Evolutionary conservation across 352 stramenopile species (phyloP).

Genomic region (Phytophthora boehmeriae): DNA sequence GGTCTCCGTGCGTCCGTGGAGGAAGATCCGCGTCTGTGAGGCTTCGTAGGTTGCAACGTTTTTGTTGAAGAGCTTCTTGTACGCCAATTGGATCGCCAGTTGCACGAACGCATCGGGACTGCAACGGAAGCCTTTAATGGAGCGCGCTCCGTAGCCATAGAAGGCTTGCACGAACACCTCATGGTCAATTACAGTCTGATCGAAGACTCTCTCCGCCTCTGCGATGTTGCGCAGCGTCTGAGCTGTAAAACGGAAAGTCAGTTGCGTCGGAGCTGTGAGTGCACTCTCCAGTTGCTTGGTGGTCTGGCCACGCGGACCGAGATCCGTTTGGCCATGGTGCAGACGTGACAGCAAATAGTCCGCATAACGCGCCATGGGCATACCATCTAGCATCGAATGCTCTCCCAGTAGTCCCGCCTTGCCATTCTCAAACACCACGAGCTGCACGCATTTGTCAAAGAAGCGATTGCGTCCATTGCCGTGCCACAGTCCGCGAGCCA

Average conservation of each 20-base stretch:
- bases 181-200: conserved; percentile 83
- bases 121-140: conserved; percentile 91
- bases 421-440: conserved; percentile 96
- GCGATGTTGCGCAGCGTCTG: conserved; percentile 55
- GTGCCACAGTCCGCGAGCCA: conserved; percentile 76
- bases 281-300: conserved; percentile 40
- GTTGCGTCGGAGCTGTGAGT: conserved; percentile 38
- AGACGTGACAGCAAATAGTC: conserved; percentile 70
- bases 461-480: conserved; percentile 94
- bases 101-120: conserved; percentile 96
- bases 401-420: conserved; percentile 94
- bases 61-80: conserved; percentile 71
- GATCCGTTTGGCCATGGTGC: conserved; percentile 50
- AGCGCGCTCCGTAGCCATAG: conserved; percentile 86
- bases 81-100: conserved; percentile 95
- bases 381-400: conserved; percentile 93
- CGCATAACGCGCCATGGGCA: conserved; percentile 76
- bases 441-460: conserved; percentile 97
- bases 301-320: conserved; percentile 49
- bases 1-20: conserved; percentile 95
- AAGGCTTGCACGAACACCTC: conserved; percentile 90
- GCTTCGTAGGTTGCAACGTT: conserved; percentile 94
- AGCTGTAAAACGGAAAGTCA: conserved; percentile 61
- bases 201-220: conserved; percentile 60
- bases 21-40: conserved; percentile 93